These are phyloP conservation scores for Lipomyces chichibuensis DNA, from an alignment of 805 yeast species.

Conservation along the genomic window DNA sequence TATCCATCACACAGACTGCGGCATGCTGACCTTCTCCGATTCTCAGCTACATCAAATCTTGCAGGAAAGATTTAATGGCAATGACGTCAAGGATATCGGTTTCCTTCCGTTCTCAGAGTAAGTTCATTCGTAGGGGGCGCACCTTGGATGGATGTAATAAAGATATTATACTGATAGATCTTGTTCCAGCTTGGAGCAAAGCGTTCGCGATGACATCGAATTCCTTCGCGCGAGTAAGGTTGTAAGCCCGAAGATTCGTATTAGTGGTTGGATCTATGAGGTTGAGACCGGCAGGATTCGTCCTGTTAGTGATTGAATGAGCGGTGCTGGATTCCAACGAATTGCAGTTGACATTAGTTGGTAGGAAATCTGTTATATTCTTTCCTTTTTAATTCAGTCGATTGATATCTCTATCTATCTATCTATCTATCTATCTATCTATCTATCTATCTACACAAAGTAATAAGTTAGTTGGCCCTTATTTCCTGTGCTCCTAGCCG, in stretches of 20 bases:
- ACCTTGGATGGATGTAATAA: not conserved
- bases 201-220: constrained; percentile 29
- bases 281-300: constrained; percentile 32
- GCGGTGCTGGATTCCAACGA: not conserved
- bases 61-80: constrained; percentile 20
- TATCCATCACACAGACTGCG: constrained; percentile 36
- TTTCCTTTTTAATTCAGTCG: no score
- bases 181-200: constrained; percentile 23
- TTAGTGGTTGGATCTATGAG: constrained; percentile 31
- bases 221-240: constrained; percentile 22
- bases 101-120: constrained; percentile 31
- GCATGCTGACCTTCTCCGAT: constrained; percentile 32
- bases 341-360: no score
- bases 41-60: constrained; percentile 22
- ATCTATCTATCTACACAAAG: no score
- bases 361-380: no score
- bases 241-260: constrained; percentile 21
- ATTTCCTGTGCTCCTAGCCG: no score
- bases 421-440: no score
- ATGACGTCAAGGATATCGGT: constrained; percentile 16
- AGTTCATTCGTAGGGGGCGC: constrained; percentile 1
- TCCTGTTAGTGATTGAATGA: not conserved
- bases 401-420: no score
- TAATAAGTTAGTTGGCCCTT: no score
- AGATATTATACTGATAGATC: not conserved